These are phyloP conservation scores for Elongisporangium undulatum DNA, from an alignment of 352 stramenopile genomes.

Conservation along the genomic window DNA sequence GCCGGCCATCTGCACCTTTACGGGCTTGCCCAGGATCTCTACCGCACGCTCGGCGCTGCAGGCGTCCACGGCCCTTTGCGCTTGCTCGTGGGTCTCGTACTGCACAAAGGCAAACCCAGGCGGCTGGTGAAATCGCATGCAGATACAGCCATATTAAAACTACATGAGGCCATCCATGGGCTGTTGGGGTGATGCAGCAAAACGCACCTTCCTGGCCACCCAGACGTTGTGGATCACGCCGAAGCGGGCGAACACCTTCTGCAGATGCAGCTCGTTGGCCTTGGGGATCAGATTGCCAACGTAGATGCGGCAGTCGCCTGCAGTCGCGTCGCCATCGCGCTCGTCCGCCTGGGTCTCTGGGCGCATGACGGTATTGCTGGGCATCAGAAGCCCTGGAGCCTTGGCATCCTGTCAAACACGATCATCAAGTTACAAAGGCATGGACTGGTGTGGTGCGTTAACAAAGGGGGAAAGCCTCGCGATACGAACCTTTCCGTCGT, in stretches of 20 bases:
- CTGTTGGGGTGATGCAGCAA: neutral
- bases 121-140: slow-evolving; percentile 23
- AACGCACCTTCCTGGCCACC: slow-evolving; percentile 61
- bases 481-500: slow-evolving; percentile 1
- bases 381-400: neutral
- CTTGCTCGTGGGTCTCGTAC: slow-evolving; percentile 42
- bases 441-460: neutral
- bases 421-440: neutral
- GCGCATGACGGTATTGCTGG: neutral
- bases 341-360: slow-evolving; percentile 2
- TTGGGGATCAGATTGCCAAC: slow-evolving; percentile 71
- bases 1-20: slow-evolving; percentile 69
- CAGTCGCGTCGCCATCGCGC: slow-evolving; percentile 10
- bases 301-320: slow-evolving; percentile 53
- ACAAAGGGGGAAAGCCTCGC: neutral
- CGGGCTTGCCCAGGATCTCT: slow-evolving; percentile 63
- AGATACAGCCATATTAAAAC: slow-evolving; percentile 11
- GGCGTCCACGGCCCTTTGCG: slow-evolving; percentile 37
- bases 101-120: slow-evolving; percentile 80
- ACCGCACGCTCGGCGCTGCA: slow-evolving; percentile 31
- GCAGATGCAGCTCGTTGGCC: slow-evolving; percentile 61
- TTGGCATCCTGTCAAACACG: neutral
- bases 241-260: slow-evolving; percentile 55
- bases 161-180: slow-evolving; percentile 1
- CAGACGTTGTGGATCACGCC: slow-evolving; percentile 71